These are phyloP conservation scores for Achaetomiella virescens DNA, from an alignment of 495 filamentous ascomycete species.

Conservation along the genomic window DNA sequence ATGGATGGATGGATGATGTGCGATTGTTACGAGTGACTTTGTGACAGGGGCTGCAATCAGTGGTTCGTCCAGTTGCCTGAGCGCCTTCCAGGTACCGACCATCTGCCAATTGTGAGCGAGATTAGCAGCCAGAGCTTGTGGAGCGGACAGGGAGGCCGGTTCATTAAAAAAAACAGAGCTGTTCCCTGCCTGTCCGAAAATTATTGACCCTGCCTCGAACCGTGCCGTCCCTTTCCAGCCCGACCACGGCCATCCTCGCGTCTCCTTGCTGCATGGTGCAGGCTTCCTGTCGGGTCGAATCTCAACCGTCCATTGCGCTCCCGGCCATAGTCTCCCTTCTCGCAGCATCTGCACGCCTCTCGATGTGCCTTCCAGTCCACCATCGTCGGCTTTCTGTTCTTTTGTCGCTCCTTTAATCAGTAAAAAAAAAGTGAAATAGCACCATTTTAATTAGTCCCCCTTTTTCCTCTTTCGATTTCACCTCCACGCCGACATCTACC, in stretches of 20 bases:
- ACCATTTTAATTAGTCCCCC: slow-evolving; percentile 24
- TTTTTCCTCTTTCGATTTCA: slow-evolving; percentile 21
- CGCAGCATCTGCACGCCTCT: slow-evolving; percentile 18
- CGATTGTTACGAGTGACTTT: slow-evolving; percentile 16
- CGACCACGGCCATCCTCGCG: slow-evolving; percentile 23
- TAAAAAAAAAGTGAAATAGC: slow-evolving; percentile 9
- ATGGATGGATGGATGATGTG: no score
- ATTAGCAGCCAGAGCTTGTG: slow-evolving; percentile 23
- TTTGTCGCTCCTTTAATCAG: slow-evolving; percentile 33
- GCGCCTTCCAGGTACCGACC: slow-evolving; percentile 18
- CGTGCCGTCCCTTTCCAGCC: slow-evolving; percentile 10
- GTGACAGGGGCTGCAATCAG: neutral
- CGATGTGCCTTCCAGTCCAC: slow-evolving; percentile 26
- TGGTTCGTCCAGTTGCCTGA: neutral
- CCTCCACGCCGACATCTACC: slow-evolving; percentile 8
- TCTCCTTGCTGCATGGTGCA: slow-evolving; percentile 24
- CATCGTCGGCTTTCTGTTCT: slow-evolving; percentile 24
- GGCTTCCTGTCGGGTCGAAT: slow-evolving; percentile 19
- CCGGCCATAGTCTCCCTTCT: slow-evolving; percentile 2
- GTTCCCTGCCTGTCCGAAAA: slow-evolving; percentile 16
- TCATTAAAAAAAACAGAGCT: slow-evolving; percentile 25
- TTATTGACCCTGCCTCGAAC: slow-evolving; percentile 11
- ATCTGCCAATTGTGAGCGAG: slow-evolving; percentile 27
- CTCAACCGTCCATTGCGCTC: slow-evolving; percentile 7
- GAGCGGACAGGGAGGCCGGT: slow-evolving; percentile 25